These are phyloP conservation scores for Thalia dealbata DNA, from an alignment of 176 grass and related monocot genomes.

Conservation along the genomic window DNA sequence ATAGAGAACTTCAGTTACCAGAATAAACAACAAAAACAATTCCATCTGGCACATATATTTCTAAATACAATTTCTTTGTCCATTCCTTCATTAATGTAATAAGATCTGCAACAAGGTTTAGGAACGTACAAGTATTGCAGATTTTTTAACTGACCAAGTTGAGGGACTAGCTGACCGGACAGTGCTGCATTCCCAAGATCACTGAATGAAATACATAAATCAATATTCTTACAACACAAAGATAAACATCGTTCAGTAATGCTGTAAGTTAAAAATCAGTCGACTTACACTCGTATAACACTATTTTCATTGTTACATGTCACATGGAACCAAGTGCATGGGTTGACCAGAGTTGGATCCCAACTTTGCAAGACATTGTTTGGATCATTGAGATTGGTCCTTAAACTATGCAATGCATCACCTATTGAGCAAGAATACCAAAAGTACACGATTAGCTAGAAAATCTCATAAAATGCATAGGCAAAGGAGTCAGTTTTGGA, in stretches of 20 bases:
- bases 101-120: not conserved
- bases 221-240: not conserved
- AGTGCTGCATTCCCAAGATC: not conserved
- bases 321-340: slow-evolving; percentile 4
- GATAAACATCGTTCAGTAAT: not conserved
- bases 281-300: not conserved
- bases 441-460: not conserved
- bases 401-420: slow-evolving; percentile 1
- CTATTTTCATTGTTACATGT: not conserved
- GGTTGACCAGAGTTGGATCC: not conserved
- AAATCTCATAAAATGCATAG: not conserved
- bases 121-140: not conserved
- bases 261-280: not conserved
- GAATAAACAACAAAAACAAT: not conserved
- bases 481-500: not conserved
- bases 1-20: not conserved
- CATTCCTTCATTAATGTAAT: not conserved
- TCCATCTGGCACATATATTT: not conserved
- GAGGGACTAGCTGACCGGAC: not conserved
- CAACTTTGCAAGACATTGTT: slow-evolving; percentile 1
- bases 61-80: not conserved
- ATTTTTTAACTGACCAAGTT: slow-evolving; percentile 1
- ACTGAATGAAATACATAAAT: not conserved
- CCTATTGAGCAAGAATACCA: not conserved
- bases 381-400: not conserved